phyloP scores from a whole-genome alignment of 2,329 filamentous ascomycete genomes.

The Hyphodiscus sp. region DNA sequence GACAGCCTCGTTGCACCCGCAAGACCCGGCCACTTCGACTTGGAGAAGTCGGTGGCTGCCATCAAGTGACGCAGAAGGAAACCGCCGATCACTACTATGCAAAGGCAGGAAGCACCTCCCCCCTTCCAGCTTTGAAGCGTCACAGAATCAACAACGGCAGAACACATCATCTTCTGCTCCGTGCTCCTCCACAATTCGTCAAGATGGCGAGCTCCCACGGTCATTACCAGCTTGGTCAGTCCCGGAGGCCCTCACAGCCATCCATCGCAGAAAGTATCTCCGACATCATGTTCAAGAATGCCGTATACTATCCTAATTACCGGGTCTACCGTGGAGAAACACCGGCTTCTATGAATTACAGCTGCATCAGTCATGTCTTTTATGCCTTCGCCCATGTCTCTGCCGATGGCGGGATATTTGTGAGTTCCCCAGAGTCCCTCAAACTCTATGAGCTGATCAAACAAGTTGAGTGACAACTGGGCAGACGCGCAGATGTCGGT shows the following conservation, averaged over 20 bases:
- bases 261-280: constrained; percentile 25
- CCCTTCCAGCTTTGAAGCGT: background rate
- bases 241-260: constrained; percentile 27
- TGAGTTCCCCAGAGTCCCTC: constrained; percentile 38
- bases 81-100: background rate
- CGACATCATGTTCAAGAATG: constrained; percentile 59
- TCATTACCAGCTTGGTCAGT: constrained; percentile 18
- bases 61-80: background rate
- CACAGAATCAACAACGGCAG: background rate
- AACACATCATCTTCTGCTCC: background rate
- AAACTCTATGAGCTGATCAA: constrained; percentile 9
- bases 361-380: constrained; percentile 1
- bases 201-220: constrained; percentile 12
- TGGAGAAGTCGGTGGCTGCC: background rate
- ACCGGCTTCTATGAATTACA: constrained; percentile 28
- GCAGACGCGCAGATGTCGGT: constrained; percentile 67
- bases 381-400: constrained; percentile 64
- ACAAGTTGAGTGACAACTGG: constrained; percentile 71
- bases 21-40: background rate
- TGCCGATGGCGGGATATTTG: constrained; percentile 67
- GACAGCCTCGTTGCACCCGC: constrained; percentile 6
- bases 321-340: constrained; percentile 67
- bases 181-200: background rate
- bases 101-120: background rate
- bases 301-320: constrained; percentile 79